phyloP scores from a whole-genome alignment of 2,329 filamentous ascomycete genomes.

The Cytospora schulzeri region DNA sequence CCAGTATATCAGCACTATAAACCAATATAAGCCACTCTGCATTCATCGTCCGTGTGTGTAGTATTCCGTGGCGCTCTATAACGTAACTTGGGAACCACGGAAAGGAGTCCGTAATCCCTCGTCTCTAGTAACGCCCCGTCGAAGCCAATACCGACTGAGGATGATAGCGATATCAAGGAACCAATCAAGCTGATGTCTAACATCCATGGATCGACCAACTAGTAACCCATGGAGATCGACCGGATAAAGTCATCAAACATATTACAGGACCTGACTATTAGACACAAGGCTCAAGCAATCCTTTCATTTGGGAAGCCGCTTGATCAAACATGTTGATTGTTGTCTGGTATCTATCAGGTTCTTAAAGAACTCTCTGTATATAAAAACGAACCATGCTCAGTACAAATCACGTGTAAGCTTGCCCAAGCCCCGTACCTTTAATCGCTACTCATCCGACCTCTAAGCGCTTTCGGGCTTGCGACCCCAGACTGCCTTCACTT shows the following conservation, averaged over 20 bases:
- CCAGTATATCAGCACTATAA: neutral
- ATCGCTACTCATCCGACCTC: neutral
- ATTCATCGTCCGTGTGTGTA: neutral
- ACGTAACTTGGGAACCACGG: neutral
- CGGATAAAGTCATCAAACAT: too few relatives aligned
- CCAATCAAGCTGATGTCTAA: too few relatives aligned
- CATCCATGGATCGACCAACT: neutral
- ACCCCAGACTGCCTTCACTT: conserved; percentile 36
- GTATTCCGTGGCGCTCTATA: neutral
- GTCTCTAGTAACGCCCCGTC: neutral
- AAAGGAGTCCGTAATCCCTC: neutral
- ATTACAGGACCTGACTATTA: too few relatives aligned
- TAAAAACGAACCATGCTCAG: neutral
- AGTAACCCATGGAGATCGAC: too few relatives aligned
- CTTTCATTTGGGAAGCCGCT: too few relatives aligned
- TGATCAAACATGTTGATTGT: too few relatives aligned
- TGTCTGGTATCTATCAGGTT: too few relatives aligned
- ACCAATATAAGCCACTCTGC: conserved; percentile 10
- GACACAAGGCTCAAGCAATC: too few relatives aligned
- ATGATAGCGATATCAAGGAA: neutral
- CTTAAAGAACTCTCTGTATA: neutral
- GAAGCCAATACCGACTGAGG: too few relatives aligned
- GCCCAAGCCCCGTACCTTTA: too few relatives aligned
- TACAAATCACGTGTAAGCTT: too few relatives aligned
- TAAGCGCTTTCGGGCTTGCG: conserved; percentile 30